Percentiles rank a stretch among this genome's conserved stretches.
These are phyloP conservation scores for Ocimum tenuiflorum DNA, from an alignment of 257 asterid species.

Conservation along the genomic window DNA sequence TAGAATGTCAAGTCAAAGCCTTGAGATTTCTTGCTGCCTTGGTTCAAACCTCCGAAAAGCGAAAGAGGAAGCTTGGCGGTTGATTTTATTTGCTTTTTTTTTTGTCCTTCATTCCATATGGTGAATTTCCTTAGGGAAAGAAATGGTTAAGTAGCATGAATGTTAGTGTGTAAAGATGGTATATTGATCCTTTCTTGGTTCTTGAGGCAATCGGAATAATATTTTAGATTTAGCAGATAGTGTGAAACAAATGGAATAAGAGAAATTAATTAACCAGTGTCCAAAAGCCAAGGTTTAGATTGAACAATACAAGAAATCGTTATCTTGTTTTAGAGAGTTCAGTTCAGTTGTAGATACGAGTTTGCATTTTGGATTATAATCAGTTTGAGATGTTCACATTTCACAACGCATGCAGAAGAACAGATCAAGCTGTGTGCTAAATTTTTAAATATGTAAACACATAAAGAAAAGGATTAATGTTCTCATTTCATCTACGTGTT, in stretches of 20 bases:
- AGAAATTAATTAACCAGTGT: too few relatives aligned
- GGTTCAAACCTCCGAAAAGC: slow-evolving; percentile 32
- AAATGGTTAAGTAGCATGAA: neutral
- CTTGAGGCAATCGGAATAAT: neutral
- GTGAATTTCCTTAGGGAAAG: neutral
- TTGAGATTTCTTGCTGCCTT: slow-evolving; percentile 44
- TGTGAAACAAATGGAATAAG: too few relatives aligned
- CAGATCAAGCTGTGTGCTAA: neutral
- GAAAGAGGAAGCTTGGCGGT: slow-evolving; percentile 42
- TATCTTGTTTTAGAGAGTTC: neutral
- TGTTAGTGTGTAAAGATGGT: neutral
- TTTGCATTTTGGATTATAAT: neutral
- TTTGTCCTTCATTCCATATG: neutral
- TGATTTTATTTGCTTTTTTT: slow-evolving; percentile 3
- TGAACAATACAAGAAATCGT: too few relatives aligned
- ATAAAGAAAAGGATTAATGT: too few relatives aligned
- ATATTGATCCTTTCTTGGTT: neutral
- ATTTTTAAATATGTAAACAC: too few relatives aligned
- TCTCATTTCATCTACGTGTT: too few relatives aligned
- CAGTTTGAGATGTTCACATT: neutral
- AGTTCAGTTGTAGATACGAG: neutral
- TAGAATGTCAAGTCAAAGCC: slow-evolving; percentile 44
- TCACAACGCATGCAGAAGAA: neutral
- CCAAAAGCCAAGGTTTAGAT: too few relatives aligned
- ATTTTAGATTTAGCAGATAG: too few relatives aligned